Base-by-base conservation (phyloP, 805 yeast genomes). In the Candida alai region DNA sequence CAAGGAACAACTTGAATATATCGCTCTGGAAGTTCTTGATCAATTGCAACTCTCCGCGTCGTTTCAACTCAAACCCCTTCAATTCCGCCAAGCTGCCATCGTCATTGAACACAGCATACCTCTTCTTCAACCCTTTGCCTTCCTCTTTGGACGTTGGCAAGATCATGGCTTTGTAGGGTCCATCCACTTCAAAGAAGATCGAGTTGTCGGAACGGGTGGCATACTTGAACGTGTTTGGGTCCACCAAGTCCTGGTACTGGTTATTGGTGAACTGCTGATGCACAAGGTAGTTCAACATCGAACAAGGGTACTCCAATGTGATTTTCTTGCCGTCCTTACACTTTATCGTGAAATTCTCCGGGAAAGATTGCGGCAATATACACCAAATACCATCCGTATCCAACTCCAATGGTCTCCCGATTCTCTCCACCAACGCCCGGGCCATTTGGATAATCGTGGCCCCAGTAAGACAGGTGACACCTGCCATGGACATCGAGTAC, bases 331-430 rank as follows among this genome's bases (percentile, higher is more conserved):
- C 97, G 48, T 81, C 78, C 44, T 80, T 76, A 49, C 84, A 56
- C 39, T 74, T 71, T 52, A 93, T 77, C 14, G 68, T 68, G 57
- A 70, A 87, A 46, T 88, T 83, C 49, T 93, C 98, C 0, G 99
- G 99, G 56, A 93, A 93, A 2, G 95, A 76, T 33, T 78, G 72
- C 2, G 99, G 98, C 28, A 93, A 66, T 43, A 89, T 93, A 74
- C 99, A 93, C 99, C 99, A 93, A 52, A 93, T 93, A 68, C 99
- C 99, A 71, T 93, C 99, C 0, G 99, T 93, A 60, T 93, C 99
- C 44, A 93, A 73, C 53, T 93, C 99, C 40, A 93, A 65, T 0
- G 98, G 98, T 47, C 97, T 72, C 2, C 99, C 99, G 4, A 94
- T 64, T 49, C 96, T 68, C 55, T 90, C 97, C 10, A 93, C 96